Evolutionary conservation across 1,139 yeast species (phyloP), one percentile per base, ranked within the genome.

Genomic region (Protomyces arabidopsidicola): DNA sequence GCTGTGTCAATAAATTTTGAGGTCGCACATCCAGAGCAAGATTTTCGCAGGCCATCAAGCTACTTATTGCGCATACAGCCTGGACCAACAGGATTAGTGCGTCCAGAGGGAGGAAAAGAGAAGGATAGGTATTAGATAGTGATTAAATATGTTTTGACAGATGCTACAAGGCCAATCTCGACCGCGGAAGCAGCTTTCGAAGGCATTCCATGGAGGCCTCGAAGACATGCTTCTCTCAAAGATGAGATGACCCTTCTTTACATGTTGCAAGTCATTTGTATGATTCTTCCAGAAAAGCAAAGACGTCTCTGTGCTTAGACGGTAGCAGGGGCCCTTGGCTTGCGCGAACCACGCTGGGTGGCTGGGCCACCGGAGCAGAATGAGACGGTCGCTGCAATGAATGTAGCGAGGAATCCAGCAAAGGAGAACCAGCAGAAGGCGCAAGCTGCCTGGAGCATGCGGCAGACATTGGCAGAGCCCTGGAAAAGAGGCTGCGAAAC

Each of bases 381-480:
- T 68, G 93, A 84, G 39, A 53, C 36, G 18, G 38, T 48, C n/a
- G 63, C 58, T 78, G 88, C 80, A 67, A 82, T 80, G 69, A 84
- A 75, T 68, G 91, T 83, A 72, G 82, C 88, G 70, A 90, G 77
- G 75, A 89, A 87, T 75, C 86, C 78, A 74, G 86, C 84, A 81
- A 87, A 85, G 67, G 95, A 81, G 77, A 93, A 86, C 86, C 84
- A 93, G 73, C 90, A 83, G 86, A 93, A 93, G 68, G 96, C 96
- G 71, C 83, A 83, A 48, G 89, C 79, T 68, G 96, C 96, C 81
- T 93, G 98, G 66, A 96, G 93, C 80, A 88, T 86, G 82, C 97
- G 89, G 81, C 98, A 93, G 81, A 97, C 85, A 71, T 83, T 87
- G 35, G 78, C 70, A 55, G 86, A 81, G 70, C 96, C 95, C 79